These are phyloP conservation scores for Aspergillus incahuasiensis DNA, from an alignment of 495 filamentous ascomycete genomes.

Conservation along the genomic window DNA sequence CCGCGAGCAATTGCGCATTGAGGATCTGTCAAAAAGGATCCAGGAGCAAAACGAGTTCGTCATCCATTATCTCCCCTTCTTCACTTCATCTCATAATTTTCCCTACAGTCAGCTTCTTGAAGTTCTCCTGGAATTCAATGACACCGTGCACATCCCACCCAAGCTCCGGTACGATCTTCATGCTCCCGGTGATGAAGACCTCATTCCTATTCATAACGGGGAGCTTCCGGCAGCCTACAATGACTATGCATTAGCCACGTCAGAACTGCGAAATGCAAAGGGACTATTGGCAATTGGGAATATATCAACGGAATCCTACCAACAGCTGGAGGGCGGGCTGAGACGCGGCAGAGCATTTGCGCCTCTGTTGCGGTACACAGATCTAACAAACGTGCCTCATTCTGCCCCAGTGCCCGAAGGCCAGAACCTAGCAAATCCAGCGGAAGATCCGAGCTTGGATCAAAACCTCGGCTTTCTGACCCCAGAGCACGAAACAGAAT, in stretches of 20 bases:
- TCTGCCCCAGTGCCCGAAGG: conserved; percentile 18
- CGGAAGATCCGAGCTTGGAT: conserved; percentile 17
- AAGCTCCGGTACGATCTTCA: conserved; percentile 62
- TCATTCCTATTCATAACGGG: conserved; percentile 34
- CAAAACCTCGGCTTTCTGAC: conserved; percentile 57
- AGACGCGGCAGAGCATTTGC: conserved; percentile 38
- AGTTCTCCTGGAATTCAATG: conserved; percentile 81
- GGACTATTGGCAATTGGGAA: conserved; percentile 36
- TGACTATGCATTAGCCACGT: conserved; percentile 34
- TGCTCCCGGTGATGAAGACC: conserved; percentile 39
- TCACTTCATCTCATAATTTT: not conserved
- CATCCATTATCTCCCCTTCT: not conserved
- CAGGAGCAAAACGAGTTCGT: conserved; percentile 81
- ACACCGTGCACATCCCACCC: conserved; percentile 66
- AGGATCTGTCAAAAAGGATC: conserved; percentile 69
- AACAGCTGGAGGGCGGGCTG: conserved; percentile 36
- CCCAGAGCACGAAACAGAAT: conserved; percentile 75
- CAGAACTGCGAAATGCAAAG: conserved; percentile 43
- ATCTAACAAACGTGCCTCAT: conserved; percentile 31
- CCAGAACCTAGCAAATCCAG: conserved; percentile 11
- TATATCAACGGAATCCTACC: conserved; percentile 35
- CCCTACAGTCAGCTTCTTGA: conserved; percentile 67
- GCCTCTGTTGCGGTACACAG: conserved; percentile 31
- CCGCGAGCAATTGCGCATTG: conserved; percentile 70
- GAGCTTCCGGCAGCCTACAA: conserved; percentile 34